Base-by-base conservation (phyloP, 352 stramenopile genomes). In the Thalassiosira hispida region DNA sequence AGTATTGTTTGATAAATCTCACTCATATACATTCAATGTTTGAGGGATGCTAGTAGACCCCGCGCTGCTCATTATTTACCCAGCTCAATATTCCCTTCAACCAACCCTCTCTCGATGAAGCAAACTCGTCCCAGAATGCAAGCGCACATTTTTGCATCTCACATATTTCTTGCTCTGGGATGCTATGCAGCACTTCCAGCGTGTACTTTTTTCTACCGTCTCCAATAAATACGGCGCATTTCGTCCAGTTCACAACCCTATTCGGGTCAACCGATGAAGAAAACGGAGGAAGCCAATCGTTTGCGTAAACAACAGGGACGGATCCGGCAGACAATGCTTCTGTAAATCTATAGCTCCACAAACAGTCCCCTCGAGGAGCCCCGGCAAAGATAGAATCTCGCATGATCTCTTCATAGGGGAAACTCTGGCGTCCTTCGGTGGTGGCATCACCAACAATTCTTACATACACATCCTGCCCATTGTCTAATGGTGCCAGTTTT, bases 51-150 rank as follows among this genome's bases (percentile, higher is more conserved):
- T n/a, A n/a, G n/a, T n/a, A n/a, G n/a, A n/a, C n/a, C n/a, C n/a
- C n/a, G n/a, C n/a, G n/a, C n/a, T 49, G 40, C 40, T 49, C 40
- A 49, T 49, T 49, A 18, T 49, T 49, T 18, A 60, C 29, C 51
- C 51, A 60, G 29, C 51, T 60, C 23, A 60, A 40, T 31, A 60
- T 60, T 60, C 51, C 51, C n/a, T 60, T 60, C 51, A 60, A 60
- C 51, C 51, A 60, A 60, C 51, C 51, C 5, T 31, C 51, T 60
- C 51, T 60, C 51, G 51, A 60, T 16, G 51, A 60, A 40, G 51
- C 51, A 60, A 60, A 60, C 23, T 60, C 29, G 29, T 60, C 51
- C 51, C 51, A 60, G n/a, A 60, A 40, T 40, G 51, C 51, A 12
- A 63, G 35, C 6, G 29, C 6, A 47, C 55, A 63, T 23, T 63